phyloP scores from a whole-genome alignment of 257 asterid genomes.

The Solanum gandarillasii region DNA sequence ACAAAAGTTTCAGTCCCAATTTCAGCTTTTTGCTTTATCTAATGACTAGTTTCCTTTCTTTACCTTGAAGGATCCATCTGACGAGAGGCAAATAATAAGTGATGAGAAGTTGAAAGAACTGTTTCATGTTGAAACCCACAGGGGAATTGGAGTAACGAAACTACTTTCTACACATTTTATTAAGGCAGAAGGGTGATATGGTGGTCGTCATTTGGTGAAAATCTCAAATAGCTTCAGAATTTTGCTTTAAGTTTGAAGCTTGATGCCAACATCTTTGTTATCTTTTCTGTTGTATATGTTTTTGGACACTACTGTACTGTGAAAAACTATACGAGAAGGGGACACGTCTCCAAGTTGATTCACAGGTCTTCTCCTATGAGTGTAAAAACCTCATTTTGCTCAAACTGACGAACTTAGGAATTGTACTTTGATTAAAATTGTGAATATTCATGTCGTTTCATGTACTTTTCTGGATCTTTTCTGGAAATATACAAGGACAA shows the following conservation, averaged over 20 bases:
- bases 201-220: conserved; percentile 8
- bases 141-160: conserved; percentile 58
- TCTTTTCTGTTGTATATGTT: background rate
- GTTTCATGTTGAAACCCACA: conserved; percentile 58
- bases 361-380: background rate
- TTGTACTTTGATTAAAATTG: background rate
- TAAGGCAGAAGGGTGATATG: conserved; percentile 50
- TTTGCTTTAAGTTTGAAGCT: conserved; percentile 18
- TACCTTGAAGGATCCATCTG: conserved; percentile 78
- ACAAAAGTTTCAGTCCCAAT: background rate
- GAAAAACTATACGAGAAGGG: background rate
- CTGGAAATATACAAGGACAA: background rate
- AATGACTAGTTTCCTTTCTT: background rate
- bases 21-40: background rate
- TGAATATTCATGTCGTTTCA: background rate
- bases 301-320: background rate
- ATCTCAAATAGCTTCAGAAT: conserved; percentile 11
- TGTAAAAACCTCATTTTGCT: background rate
- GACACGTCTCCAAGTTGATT: background rate
- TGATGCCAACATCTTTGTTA: conserved; percentile 5
- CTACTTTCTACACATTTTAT: conserved; percentile 50
- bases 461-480: background rate
- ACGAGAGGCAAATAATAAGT: conserved; percentile 69
- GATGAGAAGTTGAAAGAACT: conserved; percentile 95
- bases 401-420: background rate